Evolutionary conservation across 176 grass and related monocot species (phyloP), one percentile per base, ranked within the genome.

Genomic region (Chloris gayana): DNA sequence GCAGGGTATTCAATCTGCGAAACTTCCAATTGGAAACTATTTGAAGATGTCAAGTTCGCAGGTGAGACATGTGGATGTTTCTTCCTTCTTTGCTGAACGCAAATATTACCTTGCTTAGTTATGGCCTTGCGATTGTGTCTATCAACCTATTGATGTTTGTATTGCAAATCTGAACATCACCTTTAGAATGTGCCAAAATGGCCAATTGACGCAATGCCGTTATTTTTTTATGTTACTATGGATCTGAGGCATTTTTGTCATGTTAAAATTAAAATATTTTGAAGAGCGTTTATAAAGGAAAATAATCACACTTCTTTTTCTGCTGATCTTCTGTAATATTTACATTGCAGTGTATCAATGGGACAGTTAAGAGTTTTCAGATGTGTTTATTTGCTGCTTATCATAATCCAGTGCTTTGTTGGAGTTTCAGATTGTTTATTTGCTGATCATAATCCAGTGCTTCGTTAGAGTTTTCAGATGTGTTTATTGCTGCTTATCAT

Each of bases 21-120:
- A 93, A 64, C 88, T 98, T 72, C 96, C 90, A 17, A 98, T 95
- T 72, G 88, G 85, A 70, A 91, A 81, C 57, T 98, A 91, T 69
- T 73, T 98, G 69, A 98, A 93, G 85, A 93, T 98, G 96, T 95
- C 88, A 17, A 93, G 96, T 84, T 98, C 96, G 56, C 92, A 98
- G 92, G 96, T 95, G 75, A 83, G 44, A 35, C 22, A 38, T 78
- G 39, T 34, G 29, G 29, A 45, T 33, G 13, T 62, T 64, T 75
- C 18, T 44, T 5, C 31, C 15, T 45, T 70, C 69, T 49, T 24
- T 2, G 5, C 19, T 19, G 3, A n/a, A n/a, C 5, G 3, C 6
- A 34, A 80, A 65, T 54, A 14, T 51, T 32, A 18, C 24, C 26
- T 82, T 25, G 2, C 6, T n/a, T 70, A 15, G 3, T 17, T 33